Evolutionary conservation across 768 basidiomycete genomes (phyloP), one percentile per base, ranked within the genome.

Genomic region (Pulveroboletus sp.): DNA sequence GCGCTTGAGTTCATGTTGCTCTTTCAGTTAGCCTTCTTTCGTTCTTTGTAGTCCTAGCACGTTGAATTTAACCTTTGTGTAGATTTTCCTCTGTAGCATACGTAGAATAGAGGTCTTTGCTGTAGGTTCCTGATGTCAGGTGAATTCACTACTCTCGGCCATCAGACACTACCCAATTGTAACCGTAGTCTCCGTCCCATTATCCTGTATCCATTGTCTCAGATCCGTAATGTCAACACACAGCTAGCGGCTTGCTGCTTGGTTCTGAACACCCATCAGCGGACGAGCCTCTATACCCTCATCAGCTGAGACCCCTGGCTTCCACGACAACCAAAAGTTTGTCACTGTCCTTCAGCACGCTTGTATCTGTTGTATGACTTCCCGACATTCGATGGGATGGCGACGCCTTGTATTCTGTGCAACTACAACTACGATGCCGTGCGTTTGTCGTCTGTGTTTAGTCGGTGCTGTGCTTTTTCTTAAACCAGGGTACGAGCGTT

Each of bases 21-120:
- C 36, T 42, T 48, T 43, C 6, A 5, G 6, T 31, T n/a, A 15
- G 9, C 17, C 21, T 37, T 21, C 39, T 49, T 41, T 21, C 1
- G 17, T 33, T 38, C 30, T 48, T 49, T 64, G 61, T 62, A 62
- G 62, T 56, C 48, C 38, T 64, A 64, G 58, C 31, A 21, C 8
- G 27, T 30, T 27, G 21, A 5, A 13, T 53, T 47, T 5, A 26
- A 9, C 38, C 18, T 50, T 49, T 26, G 26, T 47, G 49, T 55
- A 44, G 31, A 47, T 43, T 32, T 1, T 40, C 15, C 4, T 35
- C 32, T 63, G 58, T 57, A 60, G 61, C 53, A 53, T 56, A 52
- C 10, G 24, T 46, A 26, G n/a, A 8, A n/a, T 45, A 33, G 37
- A 18, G 14, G 6, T 8, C 11, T 13, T 33, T 39, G 48, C 24